phyloP scores from a whole-genome alignment of 169 alveolate genomes.

The Amoebophrya sp. region DNA sequence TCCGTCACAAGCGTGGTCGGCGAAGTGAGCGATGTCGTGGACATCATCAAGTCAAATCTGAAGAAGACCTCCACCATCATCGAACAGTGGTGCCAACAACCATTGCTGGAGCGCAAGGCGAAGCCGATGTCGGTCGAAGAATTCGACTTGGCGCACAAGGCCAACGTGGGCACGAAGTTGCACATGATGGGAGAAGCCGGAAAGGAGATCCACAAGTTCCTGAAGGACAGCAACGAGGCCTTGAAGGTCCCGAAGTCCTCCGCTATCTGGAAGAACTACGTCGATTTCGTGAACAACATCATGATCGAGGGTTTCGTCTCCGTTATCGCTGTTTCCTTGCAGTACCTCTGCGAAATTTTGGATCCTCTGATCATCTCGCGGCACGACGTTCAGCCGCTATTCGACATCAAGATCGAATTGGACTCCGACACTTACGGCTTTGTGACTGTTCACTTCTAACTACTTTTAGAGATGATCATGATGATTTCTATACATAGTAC shows the following conservation, averaged over 20 bases:
- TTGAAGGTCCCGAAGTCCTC: conserved; percentile 75
- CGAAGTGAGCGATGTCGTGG: conserved; percentile 69
- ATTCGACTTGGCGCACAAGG: conserved; percentile 63
- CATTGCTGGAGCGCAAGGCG: conserved; percentile 65
- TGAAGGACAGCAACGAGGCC: conserved; percentile 79
- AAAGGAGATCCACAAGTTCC: conserved; percentile 68
- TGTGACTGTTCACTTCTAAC: background rate
- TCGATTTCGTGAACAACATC: conserved; percentile 70
- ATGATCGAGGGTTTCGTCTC: conserved; percentile 78
- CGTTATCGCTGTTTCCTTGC: conserved; percentile 64
- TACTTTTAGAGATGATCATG: background rate
- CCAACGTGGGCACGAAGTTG: conserved; percentile 54
- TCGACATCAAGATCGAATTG: conserved; percentile 74
- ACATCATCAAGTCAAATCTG: conserved; percentile 71
- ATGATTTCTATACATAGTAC: background rate
- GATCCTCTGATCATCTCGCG: conserved; percentile 67
- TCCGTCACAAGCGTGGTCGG: conserved; percentile 63
- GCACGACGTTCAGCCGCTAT: conserved; percentile 72
- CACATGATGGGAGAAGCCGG: conserved; percentile 69
- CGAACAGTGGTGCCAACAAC: conserved; percentile 60
- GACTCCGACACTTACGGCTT: background rate
- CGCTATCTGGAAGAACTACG: conserved; percentile 75
- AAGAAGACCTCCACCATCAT: conserved; percentile 58
- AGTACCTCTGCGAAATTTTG: conserved; percentile 68
- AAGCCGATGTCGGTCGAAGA: conserved; percentile 69